These are phyloP conservation scores for Talaromyces sp. DNA, from an alignment of 2,329 filamentous ascomycete genomes.

Conservation along the genomic window DNA sequence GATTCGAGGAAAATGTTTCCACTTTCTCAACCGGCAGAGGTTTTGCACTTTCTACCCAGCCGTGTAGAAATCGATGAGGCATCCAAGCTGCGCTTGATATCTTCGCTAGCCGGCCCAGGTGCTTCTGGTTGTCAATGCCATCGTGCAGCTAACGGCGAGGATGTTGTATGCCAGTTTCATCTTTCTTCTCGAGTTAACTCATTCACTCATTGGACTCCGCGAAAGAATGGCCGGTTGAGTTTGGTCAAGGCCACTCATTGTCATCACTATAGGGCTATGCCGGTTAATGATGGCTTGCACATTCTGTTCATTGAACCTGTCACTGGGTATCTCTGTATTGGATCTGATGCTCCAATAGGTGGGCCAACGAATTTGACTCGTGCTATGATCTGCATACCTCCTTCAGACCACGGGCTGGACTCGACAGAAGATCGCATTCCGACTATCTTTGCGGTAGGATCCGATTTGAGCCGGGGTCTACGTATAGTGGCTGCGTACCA, in stretches of 20 bases:
- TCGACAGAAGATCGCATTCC: constrained; percentile 38
- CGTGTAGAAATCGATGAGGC: constrained; percentile 50
- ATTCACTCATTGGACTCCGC: constrained; percentile 25
- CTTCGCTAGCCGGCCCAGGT: constrained; percentile 51
- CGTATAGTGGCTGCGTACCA: constrained; percentile 56
- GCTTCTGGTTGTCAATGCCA: constrained; percentile 31
- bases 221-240: constrained; percentile 26
- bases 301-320: constrained; percentile 62
- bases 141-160: constrained; percentile 22
- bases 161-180: constrained; percentile 29
- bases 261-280: constrained; percentile 62
- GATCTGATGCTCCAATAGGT: constrained; percentile 58
- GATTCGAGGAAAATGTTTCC: constrained; percentile 39
- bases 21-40: constrained; percentile 41
- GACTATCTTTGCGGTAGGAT: constrained; percentile 53
- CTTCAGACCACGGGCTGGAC: constrained; percentile 23
- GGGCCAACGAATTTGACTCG: constrained; percentile 56
- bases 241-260: constrained; percentile 44
- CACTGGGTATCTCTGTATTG: constrained; percentile 56
- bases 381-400: constrained; percentile 55
- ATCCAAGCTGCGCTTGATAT: constrained; percentile 60
- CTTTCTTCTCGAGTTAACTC: constrained; percentile 28
- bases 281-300: constrained; percentile 62
- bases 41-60: constrained; percentile 57
- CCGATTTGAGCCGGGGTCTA: constrained; percentile 56